Percentiles rank a stretch among this genome's conserved stretches.
phyloP scores from a whole-genome alignment of 2,329 filamentous ascomycete species.

The Colletotrichum spaethianum region DNA sequence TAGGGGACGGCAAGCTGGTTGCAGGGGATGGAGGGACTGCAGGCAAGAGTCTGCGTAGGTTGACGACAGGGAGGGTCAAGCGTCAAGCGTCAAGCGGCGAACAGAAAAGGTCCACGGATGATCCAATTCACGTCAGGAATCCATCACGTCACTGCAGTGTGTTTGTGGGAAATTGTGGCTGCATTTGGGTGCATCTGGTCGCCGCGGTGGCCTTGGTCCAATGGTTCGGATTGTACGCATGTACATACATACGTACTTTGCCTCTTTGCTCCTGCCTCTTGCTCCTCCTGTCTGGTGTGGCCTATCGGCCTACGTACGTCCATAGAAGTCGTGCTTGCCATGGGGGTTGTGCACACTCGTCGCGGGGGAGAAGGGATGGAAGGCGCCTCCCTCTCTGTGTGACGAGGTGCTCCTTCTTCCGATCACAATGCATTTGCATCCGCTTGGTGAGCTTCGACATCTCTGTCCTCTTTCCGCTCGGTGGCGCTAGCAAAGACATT shows the following conservation, averaged over 20 bases:
- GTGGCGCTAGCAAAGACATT: constrained; percentile 2
- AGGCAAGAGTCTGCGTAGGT: constrained; percentile 13
- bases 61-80: constrained; percentile 36
- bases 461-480: background rate
- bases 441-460: background rate
- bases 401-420: background rate
- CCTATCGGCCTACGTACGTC: background rate
- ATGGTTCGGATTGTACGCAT: constrained; percentile 18
- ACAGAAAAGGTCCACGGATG: constrained; percentile 15
- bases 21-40: background rate
- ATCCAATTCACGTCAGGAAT: constrained; percentile 39
- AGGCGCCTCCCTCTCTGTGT: constrained; percentile 4
- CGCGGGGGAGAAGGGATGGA: background rate
- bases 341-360: too few species aligned
- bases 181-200: constrained; percentile 29
- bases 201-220: constrained; percentile 1
- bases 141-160: constrained; percentile 42
- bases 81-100: constrained; percentile 21
- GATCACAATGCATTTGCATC: constrained; percentile 8
- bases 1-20: constrained; percentile 3
- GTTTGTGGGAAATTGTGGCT: constrained; percentile 40
- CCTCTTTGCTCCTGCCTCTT: background rate
- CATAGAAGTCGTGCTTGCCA: background rate
- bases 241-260: constrained; percentile 22
- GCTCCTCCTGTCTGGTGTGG: background rate